Base-by-base conservation (phyloP, 1,139 yeast genomes). In the Cylindricascospora bacillispora region DNA sequence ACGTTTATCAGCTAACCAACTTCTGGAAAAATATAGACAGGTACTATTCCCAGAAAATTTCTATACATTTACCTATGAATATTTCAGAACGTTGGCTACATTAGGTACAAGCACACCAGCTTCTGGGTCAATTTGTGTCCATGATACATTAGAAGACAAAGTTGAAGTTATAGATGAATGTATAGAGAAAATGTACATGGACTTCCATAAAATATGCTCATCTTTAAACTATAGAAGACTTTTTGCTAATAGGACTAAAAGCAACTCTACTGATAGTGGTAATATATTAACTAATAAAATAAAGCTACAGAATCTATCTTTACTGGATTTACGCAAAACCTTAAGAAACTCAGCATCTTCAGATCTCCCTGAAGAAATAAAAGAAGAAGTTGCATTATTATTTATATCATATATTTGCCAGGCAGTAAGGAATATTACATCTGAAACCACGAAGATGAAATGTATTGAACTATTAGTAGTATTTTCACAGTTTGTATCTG, bases 381-480 rank as follows among this genome's bases (percentile, higher is more conserved):
- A 36, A 38, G 62, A 63, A 35, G 68, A 69, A 26, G 67, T 77
- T 0, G 70, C 83, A 0, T 54, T 86, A 22, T 64, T 89, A 3
- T 56, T 82, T 9, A 59, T 86, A 3, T 64, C 79, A 13, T 54
- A 74, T 20, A 62, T 85, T 0, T 69, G 76, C 32, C 72, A 93
- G 2, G 63, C 77, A 5, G 51, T 80, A 19, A 65, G 85, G 38
- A 71, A 80, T 32, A 65, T 85, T 0, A 67, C 68, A 6, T 69
- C 71, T 18, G 74, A 83, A 0, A 53, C 67, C 0, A 70, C 77
- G 17, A 67, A 83, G 41, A 52, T 78, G 4, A 70, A 71, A 44
- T 92, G 89, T 0, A 66, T 93, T 41, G 92, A 85, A 44, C 54
- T 86, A 33, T 66, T 89, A 3, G 52, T 83, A 9, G 83, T 83